Base-by-base conservation (phyloP, 2,329 filamentous ascomycete species). In the Fusarium sp. region DNA sequence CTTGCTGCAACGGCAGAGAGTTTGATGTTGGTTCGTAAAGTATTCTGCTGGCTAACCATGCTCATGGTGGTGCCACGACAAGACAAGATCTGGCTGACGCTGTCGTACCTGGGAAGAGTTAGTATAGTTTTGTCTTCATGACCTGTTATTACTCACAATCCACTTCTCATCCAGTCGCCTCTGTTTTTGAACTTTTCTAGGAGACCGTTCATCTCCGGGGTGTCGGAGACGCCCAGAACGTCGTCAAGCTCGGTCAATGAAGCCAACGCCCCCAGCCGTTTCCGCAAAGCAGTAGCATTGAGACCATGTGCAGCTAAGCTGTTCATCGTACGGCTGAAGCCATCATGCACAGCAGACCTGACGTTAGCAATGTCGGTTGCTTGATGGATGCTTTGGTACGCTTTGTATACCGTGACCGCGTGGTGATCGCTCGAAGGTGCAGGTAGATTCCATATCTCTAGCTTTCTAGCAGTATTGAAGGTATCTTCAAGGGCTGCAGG, bases 361-460 rank as follows among this genome's bases (percentile, higher is more conserved):
- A 90, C 84, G 8, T 82, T 76, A 3, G 73, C 58, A 11, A 86
- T 73, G 44, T 88, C 85, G 9, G 82, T 80, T 3, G 89, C 87
- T 62, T 87, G 88, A 70, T 92, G 86, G 58, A 97, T 83, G 22
- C 87, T 86, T 73, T 97, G 92, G 57, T 96, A 93, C 0, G 88
- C 87, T 69, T 89, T 90, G 77, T 96, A 97, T 1, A 94, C 80
- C 1, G 86, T 88, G 4, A 89, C 88, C 1, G 88, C 82, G 52
- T 89, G 86, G 28, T 86, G 88, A 11, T 83, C 80, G 44, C 83
- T 85, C 3, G 82, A 78, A 7, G 93, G 91, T 1, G 88, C 88
- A 12, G 91, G 91, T 19, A 98, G 83, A 72, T 97, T 93, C 95
- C 95, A 99, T 70, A 94, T 90, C 67, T 95, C 93, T 13, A 98